Evolutionary conservation across 805 yeast genomes (phyloP), one percentile per base, ranked within the genome.

Genomic region (Metschnikowia orientalis): DNA sequence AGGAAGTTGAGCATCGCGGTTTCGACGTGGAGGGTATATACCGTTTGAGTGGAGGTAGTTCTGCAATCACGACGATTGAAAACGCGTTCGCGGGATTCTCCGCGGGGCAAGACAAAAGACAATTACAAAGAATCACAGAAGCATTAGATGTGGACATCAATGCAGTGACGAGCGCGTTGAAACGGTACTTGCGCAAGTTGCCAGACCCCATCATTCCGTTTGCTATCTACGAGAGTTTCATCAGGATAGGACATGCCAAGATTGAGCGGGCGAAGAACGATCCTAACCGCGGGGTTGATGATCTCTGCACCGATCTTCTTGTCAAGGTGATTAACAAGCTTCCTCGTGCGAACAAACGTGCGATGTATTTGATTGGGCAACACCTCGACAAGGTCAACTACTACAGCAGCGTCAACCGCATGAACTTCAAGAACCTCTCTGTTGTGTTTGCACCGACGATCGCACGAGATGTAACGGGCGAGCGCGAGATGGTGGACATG

Each of bases 361-460:
- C 83, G 2, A 59, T 92, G 41, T 63, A 59, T 36, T 45, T 62
- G 26, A 61, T 92, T 23, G 63, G 82, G 30, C 61, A 61, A 27
- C 98, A 92, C 63, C 64, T 92, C 44, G 59, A 67, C 28, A 58
- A 63, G 35, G 80, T 92, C 19, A 74, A 77, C 23, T 55, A 63
- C 17, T 66, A 69, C 52, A 67, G 75, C 27, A 57, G 56, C 8
- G 52, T 59, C 26, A 92, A 89, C 54, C 71, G 89, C 55, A 92
- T 92, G 98, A 84, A 74, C 25, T 66, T 73, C 47, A 79, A 79
- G 56, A 88, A 92, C 50, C 60, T 92, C 33, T 80, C 95, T 0
- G 86, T 92, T 26, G 96, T 90, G 6, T 92, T 92, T 67, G 95
- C 96, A 1, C 97, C 98, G 3, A 87, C 96, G 6, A 61, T 92